Base-by-base conservation (phyloP, 2,329 filamentous ascomycete species). In the Botryotinia convoluta region DNA sequence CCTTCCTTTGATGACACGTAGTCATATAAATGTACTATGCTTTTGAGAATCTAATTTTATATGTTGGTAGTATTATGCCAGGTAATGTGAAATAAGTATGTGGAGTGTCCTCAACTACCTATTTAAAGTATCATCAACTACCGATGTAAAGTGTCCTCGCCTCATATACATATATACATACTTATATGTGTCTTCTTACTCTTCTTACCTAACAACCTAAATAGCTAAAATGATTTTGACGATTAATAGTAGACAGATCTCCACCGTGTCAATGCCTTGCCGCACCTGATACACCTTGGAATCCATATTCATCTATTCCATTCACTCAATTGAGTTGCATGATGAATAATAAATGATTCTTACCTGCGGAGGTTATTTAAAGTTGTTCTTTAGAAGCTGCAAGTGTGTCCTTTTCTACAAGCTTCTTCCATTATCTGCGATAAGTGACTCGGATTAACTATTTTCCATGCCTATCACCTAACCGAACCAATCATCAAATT, bases 401-500 rank as follows among this genome's bases (percentile, higher is more conserved):
- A 72, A 51, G 48, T 26, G 48, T 72, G 70, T 72, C 70, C 70
- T 72, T 57, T 72, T 72, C 70, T 39, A 72, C 51, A 35, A 57
- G 37, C 60, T 72, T 45, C 57, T 48, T 18, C 42, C 42, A 71
- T n/a, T 37, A 61, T 48, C 39, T 64, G 20, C 18, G 59, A 71
- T 71, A 64, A 60, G 22, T 67, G 29, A 16, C 16, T 12, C 63
- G 71, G 48, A 69, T 39, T 39, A 72, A 69, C 32, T 45, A 68
- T 68, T 39, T 69, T 32, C 62, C 71, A 1, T 3, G 12, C 42
- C 29, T 29, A 68, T 72, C 48, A 45, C 16, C 39, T 72, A 76
- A 75, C 63, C 77, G 77, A 77, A 44, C 77, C 77, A 78, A 78
- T 78, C 57, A 75, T 20, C 45, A 10, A 14, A 48, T n/a, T n/a